Conservation (phyloP, 176 grass and related monocot species). For the Triticum timopheevii region DNA sequence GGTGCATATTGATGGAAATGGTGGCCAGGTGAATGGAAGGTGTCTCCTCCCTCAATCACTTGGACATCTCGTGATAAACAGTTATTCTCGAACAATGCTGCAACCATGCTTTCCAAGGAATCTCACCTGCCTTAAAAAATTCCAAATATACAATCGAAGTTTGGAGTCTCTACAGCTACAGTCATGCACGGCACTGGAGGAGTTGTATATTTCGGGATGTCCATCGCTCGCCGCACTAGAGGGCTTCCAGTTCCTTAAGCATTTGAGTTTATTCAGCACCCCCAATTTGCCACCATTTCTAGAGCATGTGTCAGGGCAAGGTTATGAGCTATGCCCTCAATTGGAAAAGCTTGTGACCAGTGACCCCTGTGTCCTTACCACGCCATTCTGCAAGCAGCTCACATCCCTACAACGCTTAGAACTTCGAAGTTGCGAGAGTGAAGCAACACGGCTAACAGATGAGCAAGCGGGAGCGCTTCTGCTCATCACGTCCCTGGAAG, state of each 20-base stretch:
- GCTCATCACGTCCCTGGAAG: conserved; percentile 8
- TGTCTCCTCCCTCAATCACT: neutral
- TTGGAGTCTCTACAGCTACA: conserved; percentile 13
- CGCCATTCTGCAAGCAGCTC: conserved; percentile 20
- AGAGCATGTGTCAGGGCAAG: neutral
- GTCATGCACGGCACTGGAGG: neutral
- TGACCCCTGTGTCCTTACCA: neutral
- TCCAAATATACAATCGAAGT: neutral
- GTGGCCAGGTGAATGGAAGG: neutral
- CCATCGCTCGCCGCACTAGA: neutral
- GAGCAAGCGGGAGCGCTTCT: conserved; percentile 22
- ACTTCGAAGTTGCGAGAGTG: neutral
- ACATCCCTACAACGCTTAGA: neutral
- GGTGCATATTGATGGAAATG: neutral
- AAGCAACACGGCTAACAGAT: neutral
- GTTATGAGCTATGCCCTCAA: neutral
- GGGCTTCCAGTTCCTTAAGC: neutral
- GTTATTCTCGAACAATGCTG: neutral
- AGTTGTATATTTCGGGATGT: neutral
- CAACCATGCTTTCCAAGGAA: neutral
- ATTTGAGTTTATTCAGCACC: neutral
- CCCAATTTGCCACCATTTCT: neutral
- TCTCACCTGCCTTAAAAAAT: neutral
- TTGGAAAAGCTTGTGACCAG: neutral
- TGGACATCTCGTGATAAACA: neutral